A percentile compares a stretch with the other conserved stretches of the same genome.
Evolutionary conservation across 176 grass and related monocot species (phyloP).

Genomic region (Poa pratensis): DNA sequence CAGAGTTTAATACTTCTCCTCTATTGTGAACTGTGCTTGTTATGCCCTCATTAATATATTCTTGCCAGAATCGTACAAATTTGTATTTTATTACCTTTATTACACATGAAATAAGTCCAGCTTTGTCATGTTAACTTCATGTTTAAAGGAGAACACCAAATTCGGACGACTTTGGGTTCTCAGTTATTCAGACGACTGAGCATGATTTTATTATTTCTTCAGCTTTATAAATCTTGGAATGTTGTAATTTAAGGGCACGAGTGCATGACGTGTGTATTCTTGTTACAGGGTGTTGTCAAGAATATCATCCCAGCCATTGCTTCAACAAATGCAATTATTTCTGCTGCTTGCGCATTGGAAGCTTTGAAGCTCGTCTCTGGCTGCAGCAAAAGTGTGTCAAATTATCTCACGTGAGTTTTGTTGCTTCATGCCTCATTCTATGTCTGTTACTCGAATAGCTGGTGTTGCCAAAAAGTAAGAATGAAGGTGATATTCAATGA

Average conservation of each 20-base stretch:
- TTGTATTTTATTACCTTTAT: not conserved
- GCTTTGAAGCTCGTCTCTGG: conserved; percentile 94
- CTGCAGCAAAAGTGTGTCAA: conserved; percentile 97
- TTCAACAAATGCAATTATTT: conserved; percentile 97
- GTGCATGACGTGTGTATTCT: conserved; percentile 36
- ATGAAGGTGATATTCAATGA: not conserved
- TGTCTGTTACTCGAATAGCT: conserved; percentile 29
- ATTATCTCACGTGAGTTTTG: conserved; percentile 89
- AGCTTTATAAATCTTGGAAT: not conserved
- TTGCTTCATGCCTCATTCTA: conserved; percentile 20
- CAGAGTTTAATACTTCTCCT: conserved; percentile 19
- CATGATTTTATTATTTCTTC: conserved; percentile 23
- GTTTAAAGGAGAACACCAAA: not conserved
- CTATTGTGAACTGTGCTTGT: conserved; percentile 7
- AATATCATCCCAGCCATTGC: conserved; percentile 99
- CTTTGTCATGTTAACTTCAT: conserved; percentile 27
- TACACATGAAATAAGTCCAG: conserved; percentile 7
- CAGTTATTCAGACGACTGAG: not conserved
- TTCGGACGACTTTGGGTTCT: not conserved
- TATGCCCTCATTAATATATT: not conserved
- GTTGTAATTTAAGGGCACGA: not conserved
- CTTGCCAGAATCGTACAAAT: not conserved
- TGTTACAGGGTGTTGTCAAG: conserved; percentile 89
- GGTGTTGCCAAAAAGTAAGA: conserved; percentile 15
- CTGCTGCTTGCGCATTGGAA: conserved; percentile 94